A percentile compares a stretch with the other conserved stretches of the same genome.
Evolutionary conservation across 2,329 filamentous ascomycete genomes (phyloP).

Genomic region (Exophiala bonariae): DNA sequence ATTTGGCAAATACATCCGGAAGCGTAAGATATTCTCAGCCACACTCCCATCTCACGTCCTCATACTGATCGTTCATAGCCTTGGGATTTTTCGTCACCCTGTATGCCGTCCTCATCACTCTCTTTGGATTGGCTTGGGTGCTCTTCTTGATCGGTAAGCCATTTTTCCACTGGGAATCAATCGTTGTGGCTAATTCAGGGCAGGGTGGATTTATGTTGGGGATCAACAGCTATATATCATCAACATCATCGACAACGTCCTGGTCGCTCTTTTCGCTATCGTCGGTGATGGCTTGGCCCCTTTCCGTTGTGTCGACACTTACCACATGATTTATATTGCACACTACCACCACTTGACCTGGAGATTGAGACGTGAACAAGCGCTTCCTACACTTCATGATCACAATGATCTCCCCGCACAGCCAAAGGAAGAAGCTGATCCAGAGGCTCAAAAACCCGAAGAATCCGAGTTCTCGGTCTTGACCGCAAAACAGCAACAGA

Average conservation of each 20-base stretch:
- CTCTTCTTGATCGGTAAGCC: conserved; percentile 75
- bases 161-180: background rate
- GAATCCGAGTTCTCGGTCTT: conserved; percentile 28
- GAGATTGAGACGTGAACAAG: conserved; percentile 62
- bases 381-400: conserved; percentile 63
- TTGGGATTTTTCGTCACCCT: conserved; percentile 81
- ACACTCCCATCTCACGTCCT: background rate
- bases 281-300: conserved; percentile 71
- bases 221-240: conserved; percentile 68
- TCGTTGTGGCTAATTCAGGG: background rate
- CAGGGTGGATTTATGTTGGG: conserved; percentile 78
- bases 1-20: conserved; percentile 75
- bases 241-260: conserved; percentile 69
- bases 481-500: conserved; percentile 61
- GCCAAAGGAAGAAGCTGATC: conserved; percentile 41
- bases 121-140: conserved; percentile 85
- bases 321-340: conserved; percentile 81
- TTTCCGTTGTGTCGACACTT: conserved; percentile 78
- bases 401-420: conserved; percentile 66
- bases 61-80: conserved; percentile 42
- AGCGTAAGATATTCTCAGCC: conserved; percentile 52
- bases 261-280: conserved; percentile 70
- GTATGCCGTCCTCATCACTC: conserved; percentile 78
- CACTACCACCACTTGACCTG: conserved; percentile 69
- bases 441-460: conserved; percentile 40